These are phyloP conservation scores for Rutstroemia sp. DNA, from an alignment of 2,329 filamentous ascomycete genomes.

Conservation along the genomic window DNA sequence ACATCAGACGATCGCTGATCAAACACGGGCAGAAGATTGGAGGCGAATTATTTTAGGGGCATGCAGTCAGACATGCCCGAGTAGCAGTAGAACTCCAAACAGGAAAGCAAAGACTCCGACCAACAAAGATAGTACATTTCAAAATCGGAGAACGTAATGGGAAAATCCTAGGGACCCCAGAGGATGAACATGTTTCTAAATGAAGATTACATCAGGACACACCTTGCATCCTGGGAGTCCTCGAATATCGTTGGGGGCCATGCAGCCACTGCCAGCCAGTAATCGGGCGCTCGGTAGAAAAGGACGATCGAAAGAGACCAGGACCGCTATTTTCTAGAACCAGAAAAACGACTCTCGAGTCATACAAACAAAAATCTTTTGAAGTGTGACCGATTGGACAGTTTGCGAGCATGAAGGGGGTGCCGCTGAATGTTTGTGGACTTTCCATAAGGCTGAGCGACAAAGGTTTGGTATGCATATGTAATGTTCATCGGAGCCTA, in stretches of 20 bases:
- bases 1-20: background rate
- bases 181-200: background rate
- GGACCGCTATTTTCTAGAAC: background rate
- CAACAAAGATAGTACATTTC: background rate
- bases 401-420: background rate
- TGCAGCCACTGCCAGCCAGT: too few species aligned
- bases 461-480: background rate
- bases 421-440: background rate
- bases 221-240: background rate
- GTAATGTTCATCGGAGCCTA: background rate
- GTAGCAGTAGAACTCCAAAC: background rate
- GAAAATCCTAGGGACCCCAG: conserved; percentile 5
- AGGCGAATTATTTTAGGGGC: conserved; percentile 1
- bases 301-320: background rate
- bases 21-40: background rate
- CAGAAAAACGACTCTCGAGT: background rate
- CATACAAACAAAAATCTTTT: background rate
- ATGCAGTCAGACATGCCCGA: conserved; percentile 6
- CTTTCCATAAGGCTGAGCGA: background rate
- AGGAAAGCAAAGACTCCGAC: background rate
- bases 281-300: background rate
- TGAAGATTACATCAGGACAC: background rate
- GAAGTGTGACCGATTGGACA: background rate
- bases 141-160: conserved; percentile 2
- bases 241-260: conserved; percentile 4